phyloP scores from a whole-genome alignment of 108 stramenopile species.

The Fragilaria crotonensis region DNA sequence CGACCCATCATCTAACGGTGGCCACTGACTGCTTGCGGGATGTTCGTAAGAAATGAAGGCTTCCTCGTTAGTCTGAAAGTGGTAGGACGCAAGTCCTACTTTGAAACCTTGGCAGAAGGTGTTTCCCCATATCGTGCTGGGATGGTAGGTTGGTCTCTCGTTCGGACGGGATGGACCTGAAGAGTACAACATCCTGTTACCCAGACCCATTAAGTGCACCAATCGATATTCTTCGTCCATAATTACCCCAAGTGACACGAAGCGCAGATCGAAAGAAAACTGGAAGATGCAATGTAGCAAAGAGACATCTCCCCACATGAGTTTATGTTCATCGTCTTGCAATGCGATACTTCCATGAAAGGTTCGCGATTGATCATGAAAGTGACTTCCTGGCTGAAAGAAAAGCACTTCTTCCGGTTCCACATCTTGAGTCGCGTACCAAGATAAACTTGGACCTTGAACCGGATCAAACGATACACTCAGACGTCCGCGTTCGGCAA shows the following conservation, averaged over 20 bases:
- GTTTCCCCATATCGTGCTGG: constrained; percentile 50
- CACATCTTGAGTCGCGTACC: constrained; percentile 5
- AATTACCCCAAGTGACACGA: constrained; percentile 34
- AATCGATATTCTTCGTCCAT: background rate
- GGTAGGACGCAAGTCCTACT: constrained; percentile 77
- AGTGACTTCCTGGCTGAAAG: constrained; percentile 37
- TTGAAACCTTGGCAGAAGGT: constrained; percentile 53
- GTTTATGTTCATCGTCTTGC: background rate
- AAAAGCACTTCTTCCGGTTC: constrained; percentile 7
- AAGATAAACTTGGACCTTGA: constrained; percentile 8
- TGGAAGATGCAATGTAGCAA: constrained; percentile 37
- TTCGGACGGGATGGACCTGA: background rate
- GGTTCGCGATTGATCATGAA: constrained; percentile 38
- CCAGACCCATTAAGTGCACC: background rate
- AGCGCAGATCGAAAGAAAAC: constrained; percentile 43
- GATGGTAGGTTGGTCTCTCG: constrained; percentile 35
- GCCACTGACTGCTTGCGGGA: constrained; percentile 40
- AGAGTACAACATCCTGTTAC: background rate
- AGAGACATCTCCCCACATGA: constrained; percentile 7
- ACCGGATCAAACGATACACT: background rate
- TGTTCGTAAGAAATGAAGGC: constrained; percentile 74
- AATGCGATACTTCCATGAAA: constrained; percentile 37
- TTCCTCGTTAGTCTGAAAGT: constrained; percentile 31
- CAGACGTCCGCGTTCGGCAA: background rate
- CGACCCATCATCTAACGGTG: constrained; percentile 56